Conservation (phyloP, 257 asterid species). For the Solanum sitiens region DNA sequence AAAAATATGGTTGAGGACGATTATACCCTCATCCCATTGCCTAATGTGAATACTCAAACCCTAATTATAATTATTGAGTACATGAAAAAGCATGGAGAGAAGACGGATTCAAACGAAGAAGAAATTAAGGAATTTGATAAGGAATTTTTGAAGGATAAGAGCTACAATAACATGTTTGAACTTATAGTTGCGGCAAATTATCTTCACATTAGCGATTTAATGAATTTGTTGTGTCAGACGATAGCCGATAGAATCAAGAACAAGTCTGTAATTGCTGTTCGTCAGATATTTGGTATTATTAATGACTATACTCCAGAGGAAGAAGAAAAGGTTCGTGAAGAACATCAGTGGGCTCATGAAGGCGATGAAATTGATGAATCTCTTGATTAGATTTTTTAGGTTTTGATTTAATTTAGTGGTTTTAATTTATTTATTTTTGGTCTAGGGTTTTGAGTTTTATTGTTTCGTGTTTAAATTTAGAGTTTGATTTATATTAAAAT, state of each 20-base stretch:
- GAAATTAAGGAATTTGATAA: neutral
- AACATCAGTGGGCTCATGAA: neutral
- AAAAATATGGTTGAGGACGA: constrained; percentile 8
- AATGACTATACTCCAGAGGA: constrained; percentile 12
- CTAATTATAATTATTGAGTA: neutral
- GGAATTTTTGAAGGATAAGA: neutral
- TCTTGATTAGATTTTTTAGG: neutral
- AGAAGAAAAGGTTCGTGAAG: neutral
- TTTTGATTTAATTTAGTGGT: neutral
- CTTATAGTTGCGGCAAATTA: neutral
- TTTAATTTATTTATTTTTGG: neutral
- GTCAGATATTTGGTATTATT: neutral
- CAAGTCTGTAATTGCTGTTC: neutral
- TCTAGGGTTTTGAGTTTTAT: neutral
- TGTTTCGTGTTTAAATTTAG: neutral
- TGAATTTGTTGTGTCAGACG: neutral
- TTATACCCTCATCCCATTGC: constrained; percentile 1
- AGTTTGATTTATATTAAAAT: neutral
- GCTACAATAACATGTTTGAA: neutral
- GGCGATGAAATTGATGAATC: neutral
- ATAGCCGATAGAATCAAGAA: neutral
- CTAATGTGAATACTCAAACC: neutral
- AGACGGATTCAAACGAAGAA: neutral
- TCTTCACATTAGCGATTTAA: neutral
- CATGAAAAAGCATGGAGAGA: neutral